These are phyloP conservation scores for Tylopilus subfusipes DNA, from an alignment of 768 basidiomycete species.

Conservation along the genomic window DNA sequence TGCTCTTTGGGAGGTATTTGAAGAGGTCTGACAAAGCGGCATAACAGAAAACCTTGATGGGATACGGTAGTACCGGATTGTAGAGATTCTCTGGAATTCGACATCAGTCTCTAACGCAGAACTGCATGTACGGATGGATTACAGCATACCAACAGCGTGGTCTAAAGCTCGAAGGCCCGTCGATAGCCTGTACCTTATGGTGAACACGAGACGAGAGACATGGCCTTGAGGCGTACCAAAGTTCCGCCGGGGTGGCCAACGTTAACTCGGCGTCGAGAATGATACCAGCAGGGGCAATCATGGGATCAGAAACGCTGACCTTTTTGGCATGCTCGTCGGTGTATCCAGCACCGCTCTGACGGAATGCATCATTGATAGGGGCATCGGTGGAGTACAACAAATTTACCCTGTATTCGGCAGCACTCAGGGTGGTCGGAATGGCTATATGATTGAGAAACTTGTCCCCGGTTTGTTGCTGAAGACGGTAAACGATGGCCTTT, in stretches of 20 bases:
- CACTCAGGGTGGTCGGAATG: slow-evolving; percentile 78
- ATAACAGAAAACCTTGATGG: slow-evolving; percentile 62
- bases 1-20: slow-evolving; percentile 64
- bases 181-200: slow-evolving; percentile 52
- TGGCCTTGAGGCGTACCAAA: slow-evolving; percentile 49
- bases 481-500: slow-evolving; percentile 65
- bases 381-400: neutral
- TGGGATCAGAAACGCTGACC: slow-evolving; percentile 47
- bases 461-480: slow-evolving; percentile 54
- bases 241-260: slow-evolving; percentile 64
- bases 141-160: slow-evolving; percentile 63
- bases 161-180: slow-evolving; percentile 78
- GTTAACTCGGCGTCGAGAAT: slow-evolving; percentile 78
- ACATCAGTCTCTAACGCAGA: neutral
- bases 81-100: slow-evolving; percentile 51
- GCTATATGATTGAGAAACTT: slow-evolving; percentile 63
- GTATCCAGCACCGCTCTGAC: slow-evolving; percentile 63
- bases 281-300: slow-evolving; percentile 66
- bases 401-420: slow-evolving; percentile 67
- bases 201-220: slow-evolving; percentile 5
- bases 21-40: slow-evolving; percentile 69
- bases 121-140: neutral
- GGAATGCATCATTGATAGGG: slow-evolving; percentile 2
- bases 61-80: slow-evolving; percentile 49
- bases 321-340: slow-evolving; percentile 69